Evolutionary conservation across 495 filamentous ascomycete species (phyloP), one percentile per base, ranked within the genome.

Genomic region (Podospora pseudocomata): DNA sequence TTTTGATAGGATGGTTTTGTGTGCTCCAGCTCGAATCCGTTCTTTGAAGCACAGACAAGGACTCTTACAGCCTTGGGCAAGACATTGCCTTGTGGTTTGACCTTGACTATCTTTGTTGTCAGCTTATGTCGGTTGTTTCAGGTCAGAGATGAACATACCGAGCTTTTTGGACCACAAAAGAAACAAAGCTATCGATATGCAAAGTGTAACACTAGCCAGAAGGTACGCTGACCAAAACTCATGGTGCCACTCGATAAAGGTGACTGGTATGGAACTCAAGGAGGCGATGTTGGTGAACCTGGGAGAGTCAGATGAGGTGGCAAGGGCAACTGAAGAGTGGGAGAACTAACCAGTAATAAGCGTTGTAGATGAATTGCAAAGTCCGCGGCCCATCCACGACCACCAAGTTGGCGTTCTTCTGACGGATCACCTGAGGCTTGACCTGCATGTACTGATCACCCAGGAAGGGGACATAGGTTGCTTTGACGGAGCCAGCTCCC

Each of bases 401-500:
- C 11, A 82, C 83, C 16, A 69, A 71, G 64, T 81, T 74, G 15
- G 82, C 82, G 18, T 68, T 71, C 70, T 78, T 75, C 23, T 76
- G 74, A 5, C 66, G 74, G 16, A 73, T 73, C 13, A 84, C 44
- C 23, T 69, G 69, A 7, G 74, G 75, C 19, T 75, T 76, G 5
- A 58, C 70, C 30, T 80, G 75, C 39, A 73, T 70, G 58, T 83
- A 86, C 70, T 86, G 82, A 57, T 85, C 82, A 56, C 78, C 84
- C 72, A 78, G 74, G 53, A 83, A 77, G 3, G 82, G 84, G 26
- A 79, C 81, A 66, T 85, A 65, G 28, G 84, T 86, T 34, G 83
- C 79, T 75, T 86, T 86, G 74, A 87, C 82, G 59, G 81, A 81
- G 60, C 84, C 84, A 34, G 79, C 80, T 56, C 82, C 82, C n/a